Conservation (phyloP, 768 basidiomycete species). For the Neoboletus subvelutipes region DNA sequence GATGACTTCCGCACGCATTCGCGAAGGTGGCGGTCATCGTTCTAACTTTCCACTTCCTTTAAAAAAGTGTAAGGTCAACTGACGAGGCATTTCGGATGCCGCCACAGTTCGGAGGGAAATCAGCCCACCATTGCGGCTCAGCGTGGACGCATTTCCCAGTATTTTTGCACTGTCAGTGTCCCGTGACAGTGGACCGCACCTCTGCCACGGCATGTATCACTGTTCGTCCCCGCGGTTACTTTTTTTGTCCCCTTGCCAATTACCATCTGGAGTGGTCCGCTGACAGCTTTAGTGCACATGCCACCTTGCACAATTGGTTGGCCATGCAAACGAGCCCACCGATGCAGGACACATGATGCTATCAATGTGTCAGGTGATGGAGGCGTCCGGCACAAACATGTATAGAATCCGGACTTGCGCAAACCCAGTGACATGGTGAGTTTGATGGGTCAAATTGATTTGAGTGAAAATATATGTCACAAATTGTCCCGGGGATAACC, state of each 20-base stretch:
- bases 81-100: constrained; percentile 3
- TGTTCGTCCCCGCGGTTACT: background rate
- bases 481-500: background rate
- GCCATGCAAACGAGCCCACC: constrained; percentile 1
- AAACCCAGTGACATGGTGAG: background rate
- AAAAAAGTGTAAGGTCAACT: background rate
- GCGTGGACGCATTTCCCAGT: background rate
- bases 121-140: background rate
- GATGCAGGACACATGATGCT: background rate
- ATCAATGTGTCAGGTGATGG: background rate
- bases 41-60: background rate
- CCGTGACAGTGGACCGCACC: constrained; percentile 1
- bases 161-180: constrained; percentile 6
- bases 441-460: constrained; percentile 1
- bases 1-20: constrained; percentile 5
- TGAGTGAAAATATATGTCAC: background rate
- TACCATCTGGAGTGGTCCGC: background rate
- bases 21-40: constrained; percentile 14
- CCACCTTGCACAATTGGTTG: background rate
- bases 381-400: constrained; percentile 2
- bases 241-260: background rate
- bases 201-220: background rate
- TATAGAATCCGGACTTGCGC: background rate
- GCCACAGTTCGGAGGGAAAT: background rate
- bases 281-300: background rate